Conservation (phyloP, 2,329 filamentous ascomycete genomes). For the Botryosphaeria dothidea region DNA sequence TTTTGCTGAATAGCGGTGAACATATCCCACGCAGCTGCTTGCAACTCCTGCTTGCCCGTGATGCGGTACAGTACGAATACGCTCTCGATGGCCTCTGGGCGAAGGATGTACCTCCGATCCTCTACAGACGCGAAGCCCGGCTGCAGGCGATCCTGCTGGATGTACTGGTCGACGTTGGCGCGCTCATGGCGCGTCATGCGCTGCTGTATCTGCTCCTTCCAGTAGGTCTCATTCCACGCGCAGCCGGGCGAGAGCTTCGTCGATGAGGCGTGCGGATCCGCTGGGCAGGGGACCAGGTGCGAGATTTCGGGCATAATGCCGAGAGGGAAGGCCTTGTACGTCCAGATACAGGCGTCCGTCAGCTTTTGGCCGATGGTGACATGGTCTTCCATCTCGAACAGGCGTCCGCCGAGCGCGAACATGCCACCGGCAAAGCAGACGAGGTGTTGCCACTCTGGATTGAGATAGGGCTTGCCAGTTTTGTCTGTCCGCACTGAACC, state of each 20-base stretch:
- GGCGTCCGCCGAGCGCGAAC: slow-evolving; percentile 60
- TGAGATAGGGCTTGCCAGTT: slow-evolving; percentile 29
- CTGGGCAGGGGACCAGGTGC: slow-evolving; percentile 52
- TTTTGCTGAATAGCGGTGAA: slow-evolving; percentile 46
- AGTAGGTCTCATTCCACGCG: slow-evolving; percentile 55
- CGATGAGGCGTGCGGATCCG: not conserved
- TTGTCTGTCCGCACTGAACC: not conserved
- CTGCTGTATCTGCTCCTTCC: slow-evolving; percentile 43
- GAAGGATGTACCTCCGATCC: slow-evolving; percentile 49
- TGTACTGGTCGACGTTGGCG: slow-evolving; percentile 35
- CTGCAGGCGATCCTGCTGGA: slow-evolving; percentile 42
- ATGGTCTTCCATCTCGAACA: slow-evolving; percentile 57
- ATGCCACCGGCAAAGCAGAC: slow-evolving; percentile 64
- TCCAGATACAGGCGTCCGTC: slow-evolving; percentile 64
- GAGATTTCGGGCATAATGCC: slow-evolving; percentile 65
- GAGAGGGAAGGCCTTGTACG: slow-evolving; percentile 56
- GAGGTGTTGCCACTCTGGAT: slow-evolving; percentile 59
- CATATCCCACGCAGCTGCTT: slow-evolving; percentile 53
- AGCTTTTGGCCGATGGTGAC: slow-evolving; percentile 58
- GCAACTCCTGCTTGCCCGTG: slow-evolving; percentile 53
- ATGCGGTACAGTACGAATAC: slow-evolving; percentile 63
- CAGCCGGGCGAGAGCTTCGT: slow-evolving; percentile 34
- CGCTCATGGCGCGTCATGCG: slow-evolving; percentile 28
- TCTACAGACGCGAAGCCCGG: slow-evolving; percentile 46
- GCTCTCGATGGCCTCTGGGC: slow-evolving; percentile 62